Evolutionary conservation across 2,329 filamentous ascomycete genomes (phyloP), one percentile per base, ranked within the genome.

Genomic region (Aspergillus niger): DNA sequence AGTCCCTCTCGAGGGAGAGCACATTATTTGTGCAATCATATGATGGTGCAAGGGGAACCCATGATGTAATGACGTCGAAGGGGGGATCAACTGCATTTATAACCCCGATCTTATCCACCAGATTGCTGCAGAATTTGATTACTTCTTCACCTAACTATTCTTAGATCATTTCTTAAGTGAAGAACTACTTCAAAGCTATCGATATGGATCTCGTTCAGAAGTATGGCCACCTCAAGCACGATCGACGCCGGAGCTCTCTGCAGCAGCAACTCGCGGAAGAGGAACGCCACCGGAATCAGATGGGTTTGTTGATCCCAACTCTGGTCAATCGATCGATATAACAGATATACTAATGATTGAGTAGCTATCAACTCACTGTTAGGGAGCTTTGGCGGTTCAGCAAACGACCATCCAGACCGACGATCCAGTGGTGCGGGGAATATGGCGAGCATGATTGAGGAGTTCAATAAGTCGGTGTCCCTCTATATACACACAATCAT

Each of bases 311-410:
- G 32, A 13, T 17, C 2, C 15, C 20, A n/a, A 28, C 3, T 4
- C 5, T 30, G 4, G 13, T 20, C 6, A 41, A 10, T 10, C 3
- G 1, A 2, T 3, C 1, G 13, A 4, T 52, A 0, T 1, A 15
- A 8, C 5, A 52, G 1, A 13, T 38, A 20, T 38, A 20, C 30
- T 52, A 8, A 38, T 55, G 38, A 32, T 3, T 20, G 20, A 15
- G 2, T 15, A 11, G 30, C 50, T 3, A 53, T 89, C 65, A 89
- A 89, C 64, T 73, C 88, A 1, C 85, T 86, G 2, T 82, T 88
- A 67, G 61, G 61, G 3, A 63, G 52, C 15, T 63, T 65, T 26
- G 63, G 63, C 2, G 61, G 58, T 6, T 28, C 63, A 7, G 55
- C 62, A 10, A 59, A 65, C 44, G 63, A 65, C 32, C 63, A 65